Conservation (phyloP, 1,284 basidiomycete genomes). For the Apiotrichum akiyoshidainum region DNA sequence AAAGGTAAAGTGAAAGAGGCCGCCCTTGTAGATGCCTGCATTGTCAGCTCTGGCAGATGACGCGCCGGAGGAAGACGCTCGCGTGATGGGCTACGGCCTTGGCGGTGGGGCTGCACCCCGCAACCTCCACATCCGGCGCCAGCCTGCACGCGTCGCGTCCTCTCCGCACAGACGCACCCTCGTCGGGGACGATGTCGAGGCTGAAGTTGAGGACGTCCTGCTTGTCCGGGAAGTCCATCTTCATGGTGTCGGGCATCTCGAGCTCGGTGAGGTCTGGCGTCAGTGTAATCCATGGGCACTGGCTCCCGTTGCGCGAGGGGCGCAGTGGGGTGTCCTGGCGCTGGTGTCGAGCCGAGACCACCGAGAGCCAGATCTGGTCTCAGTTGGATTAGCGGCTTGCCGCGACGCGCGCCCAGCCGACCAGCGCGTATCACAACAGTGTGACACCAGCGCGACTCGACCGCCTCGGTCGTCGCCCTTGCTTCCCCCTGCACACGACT, state of each 20-base stretch:
- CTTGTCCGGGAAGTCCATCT: conserved; percentile 86
- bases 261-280: conserved; percentile 87
- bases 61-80: background rate
- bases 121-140: no score
- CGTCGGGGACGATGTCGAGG: conserved; percentile 92
- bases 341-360: no score
- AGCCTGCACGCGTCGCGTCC: background rate
- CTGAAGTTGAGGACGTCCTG: conserved; percentile 93
- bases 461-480: no score
- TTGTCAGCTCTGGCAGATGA: conserved; percentile 5
- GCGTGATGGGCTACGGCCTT: background rate
- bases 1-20: conserved; percentile 89
- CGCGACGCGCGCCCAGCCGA: no score
- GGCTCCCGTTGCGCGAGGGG: no score
- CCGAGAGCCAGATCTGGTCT: no score
- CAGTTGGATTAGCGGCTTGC: no score
- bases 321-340: no score
- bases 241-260: conserved; percentile 93
- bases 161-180: conserved; percentile 61
- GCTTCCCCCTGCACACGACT: no score
- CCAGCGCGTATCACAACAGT: no score
- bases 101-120: no score
- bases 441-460: no score
- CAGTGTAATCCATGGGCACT: background rate
- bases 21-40: conserved; percentile 97